A percentile compares a stretch with the other conserved stretches of the same genome.
These are phyloP conservation scores for Xylaria hypoxylon DNA, from an alignment of 2,329 filamentous ascomycete genomes.

Conservation along the genomic window DNA sequence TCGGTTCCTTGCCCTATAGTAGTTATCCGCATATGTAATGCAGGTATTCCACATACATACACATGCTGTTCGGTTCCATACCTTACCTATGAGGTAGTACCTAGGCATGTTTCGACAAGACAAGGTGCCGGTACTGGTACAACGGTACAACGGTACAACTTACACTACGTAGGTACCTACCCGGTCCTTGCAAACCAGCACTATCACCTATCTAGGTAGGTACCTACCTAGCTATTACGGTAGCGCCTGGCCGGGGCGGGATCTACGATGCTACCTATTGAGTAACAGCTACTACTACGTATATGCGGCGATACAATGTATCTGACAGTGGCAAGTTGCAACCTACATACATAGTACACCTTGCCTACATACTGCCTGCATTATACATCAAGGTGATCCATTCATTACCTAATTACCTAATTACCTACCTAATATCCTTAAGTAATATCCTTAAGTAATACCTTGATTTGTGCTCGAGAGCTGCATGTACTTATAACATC, in stretches of 20 bases:
- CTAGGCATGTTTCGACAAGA: conserved; percentile 6
- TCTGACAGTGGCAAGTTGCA: background rate
- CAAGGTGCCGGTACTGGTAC: conserved; percentile 7
- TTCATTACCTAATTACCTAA: background rate
- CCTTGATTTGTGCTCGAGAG: too few species aligned
- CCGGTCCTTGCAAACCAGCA: background rate
- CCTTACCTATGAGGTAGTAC: background rate
- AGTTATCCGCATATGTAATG: conserved; percentile 35
- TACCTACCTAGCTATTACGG: background rate
- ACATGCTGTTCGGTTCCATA: too few species aligned
- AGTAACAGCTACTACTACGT: too few species aligned
- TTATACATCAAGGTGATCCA: too few species aligned
- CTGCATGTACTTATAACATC: too few species aligned
- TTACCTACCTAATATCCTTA: background rate
- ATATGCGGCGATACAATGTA: too few species aligned
- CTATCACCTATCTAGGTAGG: background rate
- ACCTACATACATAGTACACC: conserved; percentile 3
- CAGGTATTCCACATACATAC: conserved; percentile 22
- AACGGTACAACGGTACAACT: background rate
- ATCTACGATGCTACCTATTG: background rate
- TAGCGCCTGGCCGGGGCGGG: background rate
- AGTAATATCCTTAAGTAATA: too few species aligned
- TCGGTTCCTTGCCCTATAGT: conserved; percentile 7
- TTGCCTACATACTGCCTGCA: too few species aligned
- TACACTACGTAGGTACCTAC: background rate